Percentiles rank a stretch among this genome's conserved stretches.
Conservation (phyloP, 2,329 filamentous ascomycete genomes). For the Macrophomina phaseolina region DNA sequence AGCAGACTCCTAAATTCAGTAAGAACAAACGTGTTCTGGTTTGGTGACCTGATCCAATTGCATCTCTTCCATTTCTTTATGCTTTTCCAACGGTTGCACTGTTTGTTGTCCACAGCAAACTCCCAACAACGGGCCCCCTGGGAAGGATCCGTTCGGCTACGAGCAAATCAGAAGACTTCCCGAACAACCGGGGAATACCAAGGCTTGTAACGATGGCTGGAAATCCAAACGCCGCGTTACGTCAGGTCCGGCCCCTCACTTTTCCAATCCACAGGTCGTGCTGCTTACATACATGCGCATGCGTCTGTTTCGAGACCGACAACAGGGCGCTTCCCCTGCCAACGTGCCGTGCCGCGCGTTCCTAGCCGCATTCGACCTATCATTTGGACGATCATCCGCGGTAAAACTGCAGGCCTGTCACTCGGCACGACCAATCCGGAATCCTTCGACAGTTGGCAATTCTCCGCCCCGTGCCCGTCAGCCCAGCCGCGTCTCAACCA, state of each 20-base stretch:
- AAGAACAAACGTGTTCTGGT: too few relatives aligned
- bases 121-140: not conserved
- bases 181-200: not conserved
- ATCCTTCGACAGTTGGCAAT: not conserved
- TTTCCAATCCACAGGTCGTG: not conserved
- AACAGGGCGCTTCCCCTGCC: not conserved
- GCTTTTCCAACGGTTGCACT: not conserved
- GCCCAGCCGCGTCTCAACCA: not conserved
- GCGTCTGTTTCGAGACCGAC: not conserved
- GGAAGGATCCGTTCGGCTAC: not conserved
- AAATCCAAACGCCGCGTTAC: not conserved
- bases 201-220: constrained; percentile 7
- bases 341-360: not conserved
- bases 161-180: not conserved
- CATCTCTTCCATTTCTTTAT: too few relatives aligned
- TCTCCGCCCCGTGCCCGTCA: not conserved
- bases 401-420: not conserved
- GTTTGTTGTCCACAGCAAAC: not conserved
- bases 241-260: not conserved
- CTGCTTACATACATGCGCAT: constrained; percentile 15
- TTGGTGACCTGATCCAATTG: too few relatives aligned
- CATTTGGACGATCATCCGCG: not conserved
- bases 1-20: not conserved
- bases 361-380: not conserved
- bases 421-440: constrained; percentile 8